Evolutionary conservation across 495 filamentous ascomycete species (phyloP), one percentile per base, ranked within the genome.

Genomic region (Neurospora sp.): DNA sequence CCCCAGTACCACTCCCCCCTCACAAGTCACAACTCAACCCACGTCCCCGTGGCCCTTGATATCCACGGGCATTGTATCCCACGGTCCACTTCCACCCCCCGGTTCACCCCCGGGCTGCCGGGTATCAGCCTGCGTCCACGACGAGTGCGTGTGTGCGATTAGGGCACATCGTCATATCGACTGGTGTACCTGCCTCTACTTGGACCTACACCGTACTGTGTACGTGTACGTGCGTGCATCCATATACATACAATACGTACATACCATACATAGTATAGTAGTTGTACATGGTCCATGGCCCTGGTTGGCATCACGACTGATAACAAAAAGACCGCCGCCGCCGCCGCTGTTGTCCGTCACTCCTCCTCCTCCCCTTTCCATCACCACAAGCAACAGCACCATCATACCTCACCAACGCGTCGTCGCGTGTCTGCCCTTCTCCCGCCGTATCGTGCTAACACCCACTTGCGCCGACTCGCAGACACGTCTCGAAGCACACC

Each of bases 401-500:
- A 48, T 71, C 27, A 40, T n/a, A 35, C 22, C 39, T 71, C 40
- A 53, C 70, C 48, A 38, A 69, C 75, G 72, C 74, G 75, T 77
- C 77, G 79, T 65, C 70, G 42, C 74, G 74, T 76, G 71, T 74
- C 70, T 76, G 27, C 27, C 70, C 20, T 70, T 42, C 53, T 35
- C 40, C 41, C 59, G 3, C 53, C 53, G 20, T 69, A 16, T 37
- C 74, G 70, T 73, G 71, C 45, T 78, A 76, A 77, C 74, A 61
- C 73, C 69, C 70, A 68, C 68, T 65, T 77, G 81, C 79, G 69
- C 69, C 76, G 71, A 69, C 18, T 75, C 45, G 71, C 72, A 85
- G 84, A 83, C 72, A 74, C 82, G 84, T 80, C 84, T 82, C 81
- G 81, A 86, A 87, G 85, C 82, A 83, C 80, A 69, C 74, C 78